phyloP scores from a whole-genome alignment of 164 flowering plant genomes.

The Saururus chinensis region DNA sequence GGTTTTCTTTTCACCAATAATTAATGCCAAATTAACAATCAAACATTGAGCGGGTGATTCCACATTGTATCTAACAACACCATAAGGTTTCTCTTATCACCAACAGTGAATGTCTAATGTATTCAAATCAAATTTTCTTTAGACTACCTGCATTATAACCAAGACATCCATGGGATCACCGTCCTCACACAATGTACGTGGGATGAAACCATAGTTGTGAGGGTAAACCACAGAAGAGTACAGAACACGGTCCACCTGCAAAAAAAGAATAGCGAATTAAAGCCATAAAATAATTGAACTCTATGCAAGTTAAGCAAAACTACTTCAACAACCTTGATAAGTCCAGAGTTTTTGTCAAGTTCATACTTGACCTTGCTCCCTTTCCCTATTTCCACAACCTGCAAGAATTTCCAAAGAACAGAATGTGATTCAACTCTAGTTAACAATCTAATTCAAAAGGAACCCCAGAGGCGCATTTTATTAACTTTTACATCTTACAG shows the following conservation, averaged over 20 bases:
- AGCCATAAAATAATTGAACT: neutral
- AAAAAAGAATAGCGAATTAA: slow-evolving; percentile 1
- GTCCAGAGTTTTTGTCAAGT: slow-evolving; percentile 85
- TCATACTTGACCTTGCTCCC: slow-evolving; percentile 98
- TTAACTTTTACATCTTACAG: no score
- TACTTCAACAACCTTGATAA: slow-evolving; percentile 57
- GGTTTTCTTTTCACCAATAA: neutral
- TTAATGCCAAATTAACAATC: neutral
- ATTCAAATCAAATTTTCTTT: neutral
- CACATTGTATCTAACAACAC: no score
- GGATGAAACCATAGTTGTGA: slow-evolving; percentile 93
- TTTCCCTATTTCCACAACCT: slow-evolving; percentile 81
- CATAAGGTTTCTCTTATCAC: neutral
- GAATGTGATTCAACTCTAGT: neutral
- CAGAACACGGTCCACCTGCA: slow-evolving; percentile 80
- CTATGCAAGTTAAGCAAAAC: neutral
- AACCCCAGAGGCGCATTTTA: no score
- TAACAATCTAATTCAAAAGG: neutral
- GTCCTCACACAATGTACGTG: slow-evolving; percentile 88
- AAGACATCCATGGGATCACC: slow-evolving; percentile 85
- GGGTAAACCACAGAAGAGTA: slow-evolving; percentile 94
- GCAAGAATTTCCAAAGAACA: slow-evolving; percentile 10
- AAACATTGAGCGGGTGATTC: neutral
- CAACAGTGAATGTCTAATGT: neutral
- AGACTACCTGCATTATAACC: slow-evolving; percentile 74